Conservation (phyloP, 768 basidiomycete species). For the Austroboletus eburneus region DNA sequence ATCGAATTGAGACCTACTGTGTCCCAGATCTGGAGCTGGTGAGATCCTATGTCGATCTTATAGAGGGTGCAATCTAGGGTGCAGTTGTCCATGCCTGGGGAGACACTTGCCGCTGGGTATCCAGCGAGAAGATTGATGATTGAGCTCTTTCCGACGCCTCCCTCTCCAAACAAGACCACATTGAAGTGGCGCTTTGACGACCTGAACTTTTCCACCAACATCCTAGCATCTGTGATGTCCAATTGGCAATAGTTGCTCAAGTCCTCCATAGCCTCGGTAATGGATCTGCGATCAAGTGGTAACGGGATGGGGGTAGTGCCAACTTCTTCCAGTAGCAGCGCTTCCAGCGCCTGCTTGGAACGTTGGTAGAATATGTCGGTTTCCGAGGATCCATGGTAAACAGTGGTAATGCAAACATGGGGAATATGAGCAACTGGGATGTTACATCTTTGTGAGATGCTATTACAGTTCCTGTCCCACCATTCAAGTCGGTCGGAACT, state of each 20-base stretch:
- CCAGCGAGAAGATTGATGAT: slow-evolving; percentile 38
- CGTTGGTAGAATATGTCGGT: not conserved
- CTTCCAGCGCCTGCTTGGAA: slow-evolving; percentile 13
- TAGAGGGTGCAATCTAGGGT: slow-evolving; percentile 31
- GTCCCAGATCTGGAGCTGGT: slow-evolving; percentile 28
- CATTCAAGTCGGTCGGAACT: slow-evolving; percentile 21
- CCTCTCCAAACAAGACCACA: slow-evolving; percentile 38
- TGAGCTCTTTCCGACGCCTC: slow-evolving; percentile 38
- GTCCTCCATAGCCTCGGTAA: not conserved
- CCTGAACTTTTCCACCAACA: slow-evolving; percentile 11
- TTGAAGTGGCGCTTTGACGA: slow-evolving; percentile 17
- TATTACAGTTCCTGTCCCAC: slow-evolving; percentile 34
- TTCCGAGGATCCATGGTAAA: slow-evolving; percentile 1
- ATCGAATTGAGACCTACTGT: slow-evolving; percentile 28
- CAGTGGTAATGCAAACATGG: slow-evolving; percentile 19
- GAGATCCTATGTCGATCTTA: slow-evolving; percentile 13
- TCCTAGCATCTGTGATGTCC: slow-evolving; percentile 6
- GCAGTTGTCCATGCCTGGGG: slow-evolving; percentile 25
- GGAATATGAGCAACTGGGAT: slow-evolving; percentile 8
- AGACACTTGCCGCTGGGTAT: slow-evolving; percentile 18
- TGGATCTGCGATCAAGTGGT: slow-evolving; percentile 15
- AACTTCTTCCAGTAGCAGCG: slow-evolving; percentile 7
- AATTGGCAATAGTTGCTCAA: slow-evolving; percentile 12
- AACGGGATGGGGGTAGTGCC: slow-evolving; percentile 6
- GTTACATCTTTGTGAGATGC: slow-evolving; percentile 12